Base-by-base conservation (phyloP, 345 rosid species). In the Syzygium aqueum region DNA sequence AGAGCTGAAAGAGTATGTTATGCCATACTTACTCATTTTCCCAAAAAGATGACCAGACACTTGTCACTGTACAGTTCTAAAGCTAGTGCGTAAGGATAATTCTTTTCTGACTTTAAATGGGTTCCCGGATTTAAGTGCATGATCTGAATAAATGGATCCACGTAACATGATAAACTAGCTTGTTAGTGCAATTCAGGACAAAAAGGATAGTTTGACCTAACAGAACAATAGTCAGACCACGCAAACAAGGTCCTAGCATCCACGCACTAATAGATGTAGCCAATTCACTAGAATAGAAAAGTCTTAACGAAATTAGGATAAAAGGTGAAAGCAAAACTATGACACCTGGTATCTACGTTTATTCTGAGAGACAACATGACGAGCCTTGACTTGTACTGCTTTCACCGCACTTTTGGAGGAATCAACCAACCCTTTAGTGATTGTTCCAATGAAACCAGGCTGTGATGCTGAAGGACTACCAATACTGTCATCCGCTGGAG, bases 361-460 rank as follows among this genome's bases (percentile, higher is more conserved):
- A 87, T 97, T 97, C 91, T 97, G 99, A 84, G 99, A 97, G 85
- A 96, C 98, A 85, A 95, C 93, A 86, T 95, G 99, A 27, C 99
- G 94, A 84, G 99, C 98, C 93, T 94, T 97, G 90, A 95, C 96
- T 91, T 97, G 98, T 73, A 96, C 94, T 5, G 99, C 99, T 93
- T 95, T 97, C 22, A 96, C 98, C 2, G 98, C 98, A 93, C 92
- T 94, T 90, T 90, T 92, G 51, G 99, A 96, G 50, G 98, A 91
- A 88, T 96, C 98, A 85, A 95, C 94, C 87, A 97, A 90, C 6
- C 95, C 98, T 78, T 95, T 96, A 22, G 94, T 94, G 85, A 97
- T 89, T 77, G 96, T 94, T 88, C 92, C 98, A 89, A 97, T 85
- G 73, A 95, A 89, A 61, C 94, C 94, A 87, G 93, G 90, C 89